These are phyloP conservation scores for Cynara cardunculus DNA, from an alignment of 129 eudicot species.

Conservation along the genomic window DNA sequence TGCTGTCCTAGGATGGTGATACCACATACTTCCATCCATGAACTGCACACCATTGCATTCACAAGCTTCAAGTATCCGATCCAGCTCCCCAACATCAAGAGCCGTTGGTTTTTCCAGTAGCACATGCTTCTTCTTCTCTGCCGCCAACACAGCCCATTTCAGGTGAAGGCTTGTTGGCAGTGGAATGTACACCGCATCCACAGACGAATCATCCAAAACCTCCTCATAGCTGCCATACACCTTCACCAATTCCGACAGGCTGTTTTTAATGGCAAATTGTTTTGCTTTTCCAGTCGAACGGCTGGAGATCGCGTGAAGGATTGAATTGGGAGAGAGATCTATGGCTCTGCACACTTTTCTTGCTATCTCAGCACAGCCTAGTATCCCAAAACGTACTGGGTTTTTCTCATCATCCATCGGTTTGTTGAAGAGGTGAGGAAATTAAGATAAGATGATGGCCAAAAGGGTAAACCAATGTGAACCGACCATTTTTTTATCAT, in stretches of 20 bases:
- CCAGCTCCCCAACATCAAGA: slow-evolving; percentile 49
- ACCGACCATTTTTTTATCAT: slow-evolving; percentile 10
- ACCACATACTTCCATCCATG: slow-evolving; percentile 97
- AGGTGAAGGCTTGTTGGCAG: slow-evolving; percentile 77
- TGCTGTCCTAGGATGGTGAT: slow-evolving; percentile 85
- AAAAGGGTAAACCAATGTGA: slow-evolving; percentile 3
- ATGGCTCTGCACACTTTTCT: slow-evolving; percentile 75
- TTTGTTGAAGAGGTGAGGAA: slow-evolving; percentile 11
- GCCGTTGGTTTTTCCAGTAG: slow-evolving; percentile 89
- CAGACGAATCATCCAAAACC: slow-evolving; percentile 52
- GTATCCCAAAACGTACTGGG: slow-evolving; percentile 52
- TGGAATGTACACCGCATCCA: slow-evolving; percentile 84
- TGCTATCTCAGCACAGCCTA: slow-evolving; percentile 81
- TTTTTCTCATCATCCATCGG: slow-evolving; percentile 36
- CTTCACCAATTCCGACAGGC: slow-evolving; percentile 33
- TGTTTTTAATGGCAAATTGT: slow-evolving; percentile 41
- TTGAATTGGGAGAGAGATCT: slow-evolving; percentile 52
- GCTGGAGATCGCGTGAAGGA: slow-evolving; percentile 61
- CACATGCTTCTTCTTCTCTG: slow-evolving; percentile 68
- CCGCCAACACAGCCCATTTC: slow-evolving; percentile 75
- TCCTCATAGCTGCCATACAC: slow-evolving; percentile 58
- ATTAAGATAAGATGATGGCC: slow-evolving; percentile 11
- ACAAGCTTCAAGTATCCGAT: slow-evolving; percentile 65
- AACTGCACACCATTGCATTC: slow-evolving; percentile 64
- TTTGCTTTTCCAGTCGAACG: slow-evolving; percentile 66